Evolutionary conservation across 148 eudicot species (phyloP).

Genomic region (Suaeda aralocaspica): DNA sequence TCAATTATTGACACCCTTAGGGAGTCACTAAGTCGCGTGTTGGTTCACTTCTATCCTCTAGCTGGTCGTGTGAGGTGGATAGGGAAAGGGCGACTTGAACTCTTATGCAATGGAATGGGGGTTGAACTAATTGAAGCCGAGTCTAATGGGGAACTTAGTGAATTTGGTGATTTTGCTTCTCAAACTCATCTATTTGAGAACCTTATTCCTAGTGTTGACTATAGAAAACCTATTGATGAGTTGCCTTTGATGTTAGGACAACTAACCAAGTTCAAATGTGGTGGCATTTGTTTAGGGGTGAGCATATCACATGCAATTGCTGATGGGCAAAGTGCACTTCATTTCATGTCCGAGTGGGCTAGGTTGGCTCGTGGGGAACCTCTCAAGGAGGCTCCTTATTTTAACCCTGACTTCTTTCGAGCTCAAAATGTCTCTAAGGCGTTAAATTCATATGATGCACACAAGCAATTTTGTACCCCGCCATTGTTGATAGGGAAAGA

Average conservation of each 20-base stretch:
- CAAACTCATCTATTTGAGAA: conserved; percentile 21
- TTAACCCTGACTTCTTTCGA: conserved; percentile 23
- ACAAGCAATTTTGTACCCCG: conserved; percentile 6
- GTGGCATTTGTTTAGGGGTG: conserved; percentile 35
- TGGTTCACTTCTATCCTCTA: conserved; percentile 41
- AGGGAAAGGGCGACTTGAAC: conserved; percentile 36
- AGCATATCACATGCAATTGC: conserved; percentile 34
- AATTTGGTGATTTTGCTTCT: conserved; percentile 30
- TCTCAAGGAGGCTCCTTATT: conserved; percentile 21
- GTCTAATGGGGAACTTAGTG: conserved; percentile 14
- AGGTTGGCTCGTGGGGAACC: conserved; percentile 39
- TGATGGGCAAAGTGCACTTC: conserved; percentile 39
- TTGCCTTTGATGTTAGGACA: conserved; percentile 37
- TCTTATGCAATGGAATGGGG: conserved; percentile 28
- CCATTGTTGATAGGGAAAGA: conserved; percentile 23
- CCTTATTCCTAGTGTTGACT: conserved; percentile 31
- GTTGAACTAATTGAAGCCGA: conserved; percentile 40
- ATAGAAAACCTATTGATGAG: conserved; percentile 35
- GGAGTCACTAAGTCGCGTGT: conserved; percentile 37
- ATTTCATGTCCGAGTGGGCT: conserved; percentile 42
- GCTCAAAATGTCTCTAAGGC: conserved; percentile 4
- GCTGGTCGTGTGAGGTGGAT: conserved; percentile 33
- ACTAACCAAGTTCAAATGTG: conserved; percentile 34
- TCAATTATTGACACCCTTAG: conserved; percentile 32
- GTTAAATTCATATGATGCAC: background rate